phyloP scores from a whole-genome alignment of 2,329 filamentous ascomycete genomes.

The Annulohypoxylon truncatum region DNA sequence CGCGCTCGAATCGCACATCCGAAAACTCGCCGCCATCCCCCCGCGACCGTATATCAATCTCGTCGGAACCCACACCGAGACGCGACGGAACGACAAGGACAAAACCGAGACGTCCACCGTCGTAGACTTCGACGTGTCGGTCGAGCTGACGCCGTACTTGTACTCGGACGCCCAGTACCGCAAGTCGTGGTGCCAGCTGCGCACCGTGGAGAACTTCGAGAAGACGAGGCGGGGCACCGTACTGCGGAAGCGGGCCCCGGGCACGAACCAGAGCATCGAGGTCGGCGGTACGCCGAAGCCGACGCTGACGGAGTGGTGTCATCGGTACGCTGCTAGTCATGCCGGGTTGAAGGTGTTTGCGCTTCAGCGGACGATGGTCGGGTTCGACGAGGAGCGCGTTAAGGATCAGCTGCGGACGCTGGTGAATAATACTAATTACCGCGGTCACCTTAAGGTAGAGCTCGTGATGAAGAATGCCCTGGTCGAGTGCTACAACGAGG shows the following conservation, averaged over 20 bases:
- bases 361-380: constrained; percentile 64
- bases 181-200: constrained; percentile 58
- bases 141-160: constrained; percentile 70
- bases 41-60: constrained; percentile 66
- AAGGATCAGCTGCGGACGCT: constrained; percentile 64
- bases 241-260: constrained; percentile 54
- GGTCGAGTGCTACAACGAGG: constrained; percentile 73
- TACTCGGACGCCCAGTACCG: constrained; percentile 58
- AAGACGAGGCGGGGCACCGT: constrained; percentile 74
- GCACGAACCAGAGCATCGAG: constrained; percentile 58
- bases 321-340: constrained; percentile 70
- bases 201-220: constrained; percentile 67
- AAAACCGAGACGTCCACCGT: constrained; percentile 60
- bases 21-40: constrained; percentile 58
- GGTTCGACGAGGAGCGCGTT: constrained; percentile 69
- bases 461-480: constrained; percentile 69
- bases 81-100: constrained; percentile 54
- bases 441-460: constrained; percentile 67
- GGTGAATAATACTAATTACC: constrained; percentile 74
- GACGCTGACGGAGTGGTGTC: constrained; percentile 71
- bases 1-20: constrained; percentile 59
- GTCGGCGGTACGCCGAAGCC: constrained; percentile 54
- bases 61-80: constrained; percentile 64
- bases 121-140: constrained; percentile 68
- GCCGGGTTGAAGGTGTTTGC: constrained; percentile 68